These are phyloP conservation scores for Papiliotrema fonsecae DNA, from an alignment of 1,284 basidiomycete species.

Conservation along the genomic window DNA sequence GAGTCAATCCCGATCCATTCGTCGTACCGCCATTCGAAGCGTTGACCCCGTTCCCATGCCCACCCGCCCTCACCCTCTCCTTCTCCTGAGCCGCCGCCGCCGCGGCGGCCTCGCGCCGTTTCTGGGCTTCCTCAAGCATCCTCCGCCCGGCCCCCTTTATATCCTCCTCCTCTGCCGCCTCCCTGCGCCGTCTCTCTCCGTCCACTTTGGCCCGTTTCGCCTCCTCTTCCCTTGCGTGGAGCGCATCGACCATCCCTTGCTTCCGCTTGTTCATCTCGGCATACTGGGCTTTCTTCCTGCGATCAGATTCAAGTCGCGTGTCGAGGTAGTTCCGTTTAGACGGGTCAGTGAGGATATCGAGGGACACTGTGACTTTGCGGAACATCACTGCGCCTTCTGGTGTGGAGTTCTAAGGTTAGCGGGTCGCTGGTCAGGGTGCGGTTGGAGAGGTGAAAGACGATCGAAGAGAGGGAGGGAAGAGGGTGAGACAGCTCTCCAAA, in stretches of 20 bases:
- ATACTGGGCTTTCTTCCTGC: conserved; percentile 66
- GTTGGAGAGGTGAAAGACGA: not conserved
- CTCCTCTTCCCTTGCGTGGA: conserved; percentile 73
- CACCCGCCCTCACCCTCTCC: too few relatives aligned
- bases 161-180: conserved; percentile 57
- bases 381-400: conserved; percentile 64
- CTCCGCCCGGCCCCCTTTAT: conserved; percentile 73
- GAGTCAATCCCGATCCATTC: conserved; percentile 1
- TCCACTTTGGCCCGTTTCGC: conserved; percentile 66
- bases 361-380: conserved; percentile 78
- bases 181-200: conserved; percentile 55
- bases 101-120: conserved; percentile 15
- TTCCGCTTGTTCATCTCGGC: conserved; percentile 72
- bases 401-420: conserved; percentile 5
- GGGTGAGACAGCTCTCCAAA: conserved; percentile 20
- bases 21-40: not conserved
- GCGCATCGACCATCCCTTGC: conserved; percentile 66
- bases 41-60: not conserved
- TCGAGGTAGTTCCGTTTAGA: conserved; percentile 76
- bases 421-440: not conserved
- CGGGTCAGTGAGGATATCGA: conserved; percentile 78
- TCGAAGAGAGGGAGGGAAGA: not conserved
- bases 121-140: conserved; percentile 59
- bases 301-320: conserved; percentile 67
- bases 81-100: conserved; percentile 15